These are phyloP conservation scores for Chaetomium fimeti DNA, from an alignment of 495 filamentous ascomycete species.

Conservation along the genomic window DNA sequence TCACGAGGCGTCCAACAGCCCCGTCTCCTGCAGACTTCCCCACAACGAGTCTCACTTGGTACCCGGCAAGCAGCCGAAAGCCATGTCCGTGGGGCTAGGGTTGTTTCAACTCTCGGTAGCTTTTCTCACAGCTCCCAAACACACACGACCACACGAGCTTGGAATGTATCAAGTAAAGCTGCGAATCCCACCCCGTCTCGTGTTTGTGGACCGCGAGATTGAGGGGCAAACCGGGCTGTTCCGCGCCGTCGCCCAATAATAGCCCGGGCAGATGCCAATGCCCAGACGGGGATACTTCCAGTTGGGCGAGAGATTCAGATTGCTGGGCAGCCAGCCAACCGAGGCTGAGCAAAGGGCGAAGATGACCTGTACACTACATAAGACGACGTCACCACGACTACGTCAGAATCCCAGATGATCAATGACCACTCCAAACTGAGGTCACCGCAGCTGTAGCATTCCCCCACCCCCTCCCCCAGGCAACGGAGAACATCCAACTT, in stretches of 20 bases:
- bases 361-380: background rate
- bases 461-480: background rate
- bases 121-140: too few relatives aligned
- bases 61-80: too few relatives aligned
- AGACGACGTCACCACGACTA: background rate
- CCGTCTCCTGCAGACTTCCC: too few relatives aligned
- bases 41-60: too few relatives aligned
- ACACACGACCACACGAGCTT: too few relatives aligned
- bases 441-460: background rate
- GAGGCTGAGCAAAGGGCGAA: background rate
- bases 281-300: conserved; percentile 1
- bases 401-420: background rate
- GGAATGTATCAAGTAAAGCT: too few relatives aligned
- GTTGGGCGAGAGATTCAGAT: background rate
- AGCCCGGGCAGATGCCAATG: background rate
- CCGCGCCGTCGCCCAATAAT: background rate
- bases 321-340: background rate
- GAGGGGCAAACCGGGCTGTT: background rate
- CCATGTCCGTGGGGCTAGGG: too few relatives aligned
- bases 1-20: background rate
- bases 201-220: background rate
- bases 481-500: background rate
- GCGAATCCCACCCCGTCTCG: too few relatives aligned
- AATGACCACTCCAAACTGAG: background rate
- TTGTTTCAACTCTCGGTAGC: too few relatives aligned